Percentiles rank a stretch among this genome's conserved stretches.
These are phyloP conservation scores for Begonia peltatifolia DNA, from an alignment of 306 rosid genomes.

Conservation along the genomic window DNA sequence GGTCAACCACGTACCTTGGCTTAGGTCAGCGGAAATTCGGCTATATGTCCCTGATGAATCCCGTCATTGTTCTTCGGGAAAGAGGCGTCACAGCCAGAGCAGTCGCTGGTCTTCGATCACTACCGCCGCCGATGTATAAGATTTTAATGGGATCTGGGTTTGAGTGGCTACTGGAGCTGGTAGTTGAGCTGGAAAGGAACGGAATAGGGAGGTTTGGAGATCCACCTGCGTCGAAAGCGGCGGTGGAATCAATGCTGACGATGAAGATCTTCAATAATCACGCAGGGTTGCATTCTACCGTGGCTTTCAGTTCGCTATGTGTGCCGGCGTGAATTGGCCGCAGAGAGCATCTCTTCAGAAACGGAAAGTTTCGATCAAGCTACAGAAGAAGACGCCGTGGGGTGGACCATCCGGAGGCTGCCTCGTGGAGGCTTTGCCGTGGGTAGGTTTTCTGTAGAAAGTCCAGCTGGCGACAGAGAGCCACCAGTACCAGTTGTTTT, in stretches of 20 bases:
- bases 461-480: conserved; percentile 40
- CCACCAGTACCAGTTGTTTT: conserved; percentile 42
- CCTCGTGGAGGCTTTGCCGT: conserved; percentile 74
- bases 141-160: conserved; percentile 54
- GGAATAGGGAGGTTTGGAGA: conserved; percentile 72
- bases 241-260: conserved; percentile 59
- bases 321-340: conserved; percentile 74
- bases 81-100: conserved; percentile 11
- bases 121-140: conserved; percentile 56
- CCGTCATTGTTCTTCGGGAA: conserved; percentile 59
- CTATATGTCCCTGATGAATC: conserved; percentile 48
- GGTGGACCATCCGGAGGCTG: conserved; percentile 68
- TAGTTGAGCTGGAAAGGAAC: conserved; percentile 52
- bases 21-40: conserved; percentile 23
- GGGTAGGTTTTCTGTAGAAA: conserved; percentile 46
- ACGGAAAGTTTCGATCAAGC: conserved; percentile 17
- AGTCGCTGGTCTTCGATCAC: conserved; percentile 51
- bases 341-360: conserved; percentile 16
- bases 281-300: conserved; percentile 47
- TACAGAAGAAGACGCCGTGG: conserved; percentile 45
- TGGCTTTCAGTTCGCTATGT: conserved; percentile 68
- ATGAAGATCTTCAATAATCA: conserved; percentile 36
- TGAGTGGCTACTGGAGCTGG: conserved; percentile 58
- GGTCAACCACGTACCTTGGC: conserved; percentile 11
- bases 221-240: conserved; percentile 67